phyloP scores from a whole-genome alignment of 768 basidiomycete species.

The Royoungia palumana region DNA sequence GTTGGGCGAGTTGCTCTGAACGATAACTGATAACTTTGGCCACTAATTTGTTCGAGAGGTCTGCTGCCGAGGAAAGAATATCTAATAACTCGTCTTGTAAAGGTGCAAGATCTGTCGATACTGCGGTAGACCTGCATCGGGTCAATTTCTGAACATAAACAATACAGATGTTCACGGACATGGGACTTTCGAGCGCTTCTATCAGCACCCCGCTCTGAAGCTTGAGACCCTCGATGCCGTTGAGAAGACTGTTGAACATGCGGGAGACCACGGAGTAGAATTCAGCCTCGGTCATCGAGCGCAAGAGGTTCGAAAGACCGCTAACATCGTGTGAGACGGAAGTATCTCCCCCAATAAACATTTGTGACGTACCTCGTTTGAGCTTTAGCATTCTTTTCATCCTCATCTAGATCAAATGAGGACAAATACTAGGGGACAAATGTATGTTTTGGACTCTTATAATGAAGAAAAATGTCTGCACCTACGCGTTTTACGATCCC shows the following conservation, averaged over 20 bases:
- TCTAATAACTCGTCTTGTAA: slow-evolving; percentile 70
- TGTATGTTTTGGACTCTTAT: not conserved
- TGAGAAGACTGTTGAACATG: slow-evolving; percentile 61
- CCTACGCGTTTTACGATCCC: slow-evolving; percentile 58
- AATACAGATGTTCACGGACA: slow-evolving; percentile 26
- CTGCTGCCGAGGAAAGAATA: slow-evolving; percentile 74
- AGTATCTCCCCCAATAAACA: not conserved
- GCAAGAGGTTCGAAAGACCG: slow-evolving; percentile 53
- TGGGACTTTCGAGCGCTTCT: slow-evolving; percentile 51
- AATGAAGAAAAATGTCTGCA: slow-evolving; percentile 9
- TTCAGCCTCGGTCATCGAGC: slow-evolving; percentile 62
- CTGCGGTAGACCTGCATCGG: slow-evolving; percentile 34
- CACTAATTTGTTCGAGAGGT: slow-evolving; percentile 79
- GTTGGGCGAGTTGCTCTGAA: slow-evolving; percentile 71
- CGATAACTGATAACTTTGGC: slow-evolving; percentile 77
- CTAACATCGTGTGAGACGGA: slow-evolving; percentile 7
- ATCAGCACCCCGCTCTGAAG: slow-evolving; percentile 55
- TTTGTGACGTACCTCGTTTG: slow-evolving; percentile 22
- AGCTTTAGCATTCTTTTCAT: slow-evolving; percentile 35
- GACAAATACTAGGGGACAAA: slow-evolving; percentile 51
- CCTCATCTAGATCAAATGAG: slow-evolving; percentile 54
- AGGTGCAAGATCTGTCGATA: slow-evolving; percentile 41
- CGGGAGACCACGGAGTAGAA: slow-evolving; percentile 61
- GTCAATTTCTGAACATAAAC: slow-evolving; percentile 1
- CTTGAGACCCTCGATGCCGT: slow-evolving; percentile 66